These are phyloP conservation scores for Fallopia convolvulus DNA, from an alignment of 148 eudicot genomes.

Conservation along the genomic window DNA sequence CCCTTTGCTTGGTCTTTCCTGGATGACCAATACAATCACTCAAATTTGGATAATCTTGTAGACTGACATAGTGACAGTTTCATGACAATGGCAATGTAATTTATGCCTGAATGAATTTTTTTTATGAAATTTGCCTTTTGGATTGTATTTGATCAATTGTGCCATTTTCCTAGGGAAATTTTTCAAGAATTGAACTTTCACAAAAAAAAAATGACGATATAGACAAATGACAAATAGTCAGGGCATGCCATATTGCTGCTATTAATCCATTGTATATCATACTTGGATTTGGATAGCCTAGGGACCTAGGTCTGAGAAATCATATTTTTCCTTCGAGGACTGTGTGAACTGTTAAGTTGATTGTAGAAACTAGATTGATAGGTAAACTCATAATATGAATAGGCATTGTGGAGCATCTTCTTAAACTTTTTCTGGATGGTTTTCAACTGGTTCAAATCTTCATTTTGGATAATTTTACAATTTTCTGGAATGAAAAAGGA, in stretches of 20 bases:
- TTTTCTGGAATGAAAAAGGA: not conserved
- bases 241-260: not conserved
- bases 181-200: not conserved
- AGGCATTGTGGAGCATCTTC: not conserved
- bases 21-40: not conserved
- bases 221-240: not conserved
- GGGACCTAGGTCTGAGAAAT: not conserved
- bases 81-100: not conserved
- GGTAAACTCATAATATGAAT: not conserved
- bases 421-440: not conserved
- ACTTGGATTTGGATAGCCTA: not conserved
- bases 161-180: not conserved
- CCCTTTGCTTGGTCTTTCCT: not conserved
- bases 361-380: not conserved
- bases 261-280: not conserved
- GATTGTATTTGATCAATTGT: not conserved
- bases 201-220: not conserved
- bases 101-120: not conserved
- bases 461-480: not conserved
- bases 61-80: not conserved
- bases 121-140: not conserved
- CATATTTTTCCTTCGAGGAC: not conserved
- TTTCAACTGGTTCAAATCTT: not conserved
- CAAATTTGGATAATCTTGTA: not conserved
- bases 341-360: not conserved